These are phyloP conservation scores for Dimocarpus longan DNA, from an alignment of 345 rosid species.

Conservation along the genomic window DNA sequence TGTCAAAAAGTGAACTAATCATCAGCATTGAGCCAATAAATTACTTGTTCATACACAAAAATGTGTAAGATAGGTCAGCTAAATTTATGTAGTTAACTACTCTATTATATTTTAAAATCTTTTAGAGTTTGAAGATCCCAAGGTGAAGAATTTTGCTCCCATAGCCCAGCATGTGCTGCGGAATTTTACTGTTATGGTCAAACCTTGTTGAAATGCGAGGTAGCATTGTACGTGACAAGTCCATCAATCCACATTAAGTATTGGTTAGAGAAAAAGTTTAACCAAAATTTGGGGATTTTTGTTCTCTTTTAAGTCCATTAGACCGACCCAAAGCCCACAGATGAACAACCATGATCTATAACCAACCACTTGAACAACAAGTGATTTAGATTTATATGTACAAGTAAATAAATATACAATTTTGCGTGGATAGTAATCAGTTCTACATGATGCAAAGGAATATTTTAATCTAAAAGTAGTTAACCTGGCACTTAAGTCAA, in stretches of 20 bases:
- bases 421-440: background rate
- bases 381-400: background rate
- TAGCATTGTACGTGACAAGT: constrained; percentile 2
- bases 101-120: constrained; percentile 4
- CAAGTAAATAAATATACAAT: background rate
- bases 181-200: constrained; percentile 17
- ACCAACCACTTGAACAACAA: constrained; percentile 27
- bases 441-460: background rate
- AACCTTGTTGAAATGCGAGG: constrained; percentile 29
- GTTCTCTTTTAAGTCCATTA: background rate
- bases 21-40: constrained; percentile 43
- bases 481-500: background rate
- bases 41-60: constrained; percentile 5
- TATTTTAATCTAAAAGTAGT: background rate
- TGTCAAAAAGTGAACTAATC: constrained; percentile 25
- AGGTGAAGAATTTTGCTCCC: constrained; percentile 24
- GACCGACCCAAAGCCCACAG: constrained; percentile 36
- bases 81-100: constrained; percentile 10
- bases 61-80: constrained; percentile 22
- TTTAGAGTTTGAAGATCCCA: constrained; percentile 18
- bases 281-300: background rate
- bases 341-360: constrained; percentile 46
- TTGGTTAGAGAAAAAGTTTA: background rate
- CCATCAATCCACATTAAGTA: constrained; percentile 14
- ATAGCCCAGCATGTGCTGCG: constrained; percentile 16